Base-by-base conservation (phyloP, 441 rosid genomes). In the Adansonia madagascariensis region DNA sequence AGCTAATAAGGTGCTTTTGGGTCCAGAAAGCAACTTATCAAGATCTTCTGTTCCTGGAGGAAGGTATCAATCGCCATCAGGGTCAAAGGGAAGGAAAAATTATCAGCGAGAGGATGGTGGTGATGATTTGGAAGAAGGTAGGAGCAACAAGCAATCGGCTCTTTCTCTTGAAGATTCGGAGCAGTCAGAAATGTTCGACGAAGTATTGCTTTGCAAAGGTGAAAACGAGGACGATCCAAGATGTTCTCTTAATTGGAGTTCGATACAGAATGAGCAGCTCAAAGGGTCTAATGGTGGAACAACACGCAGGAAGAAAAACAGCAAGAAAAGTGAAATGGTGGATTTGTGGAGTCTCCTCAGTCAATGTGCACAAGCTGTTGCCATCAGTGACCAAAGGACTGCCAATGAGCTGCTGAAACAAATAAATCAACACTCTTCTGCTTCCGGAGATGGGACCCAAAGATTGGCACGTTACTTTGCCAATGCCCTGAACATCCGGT, bases 301-400 rank as follows among this genome's bases (percentile, higher is more conserved):
- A 20, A n/a, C 67, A 11, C 80, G 86, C 47, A 56, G 76, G 35
- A 87, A 71, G 87, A 91, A 81, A 71, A 81, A 66, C 35, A 81
- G 82, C 10, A 77, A 82, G 3, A 86, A 75, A 75, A 71, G 77
- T 3, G 93, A 88, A 62, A 78, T 90, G 11, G 93, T 95, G 24
- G 98, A 95, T 83, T 82, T 92, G 80, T 14, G 89, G 79, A 86
- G 88, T 71, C 86, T 92, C 0, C 77, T 95, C 59, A 86, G 80
- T 77, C 90, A 88, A 52, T 94, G 97, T 73, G 98, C 98, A 4
- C 98, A 95, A 83, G 82, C 97, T 47, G 91, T 91, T 50, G 86
- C 95, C 8, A 89, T 76, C 60, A 86, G 84, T 66, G 98, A 95
- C 75, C 91, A 87, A 43, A 82, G 86, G 43, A 87, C 86, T 61